These are phyloP conservation scores for Sistotremastrum suecicum DNA, from an alignment of 768 basidiomycete species.

Conservation along the genomic window DNA sequence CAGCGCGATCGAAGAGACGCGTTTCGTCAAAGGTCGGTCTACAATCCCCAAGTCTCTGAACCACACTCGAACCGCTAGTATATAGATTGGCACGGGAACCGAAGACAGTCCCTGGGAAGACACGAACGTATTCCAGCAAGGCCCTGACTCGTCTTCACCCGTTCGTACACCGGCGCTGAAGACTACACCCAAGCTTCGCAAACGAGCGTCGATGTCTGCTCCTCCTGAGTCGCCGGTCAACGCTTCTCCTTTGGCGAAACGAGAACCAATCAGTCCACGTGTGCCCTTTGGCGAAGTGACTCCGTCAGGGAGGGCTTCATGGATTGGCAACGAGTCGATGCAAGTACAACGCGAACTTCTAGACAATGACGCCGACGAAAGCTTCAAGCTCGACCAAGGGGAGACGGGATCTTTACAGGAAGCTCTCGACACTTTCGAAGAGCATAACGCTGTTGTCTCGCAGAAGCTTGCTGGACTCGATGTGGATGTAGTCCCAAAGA, in stretches of 20 bases:
- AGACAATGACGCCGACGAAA: constrained; percentile 11
- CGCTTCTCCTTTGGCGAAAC: background rate
- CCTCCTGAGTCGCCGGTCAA: constrained; percentile 32
- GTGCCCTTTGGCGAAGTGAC: too few relatives aligned
- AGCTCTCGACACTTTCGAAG: constrained; percentile 7
- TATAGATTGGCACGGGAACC: constrained; percentile 9
- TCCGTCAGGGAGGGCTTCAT: too few relatives aligned
- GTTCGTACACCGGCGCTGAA: constrained; percentile 35
- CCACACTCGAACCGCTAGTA: background rate
- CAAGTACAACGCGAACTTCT: too few relatives aligned
- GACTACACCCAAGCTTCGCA: constrained; percentile 24
- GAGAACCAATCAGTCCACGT: background rate
- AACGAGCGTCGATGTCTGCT: constrained; percentile 54
- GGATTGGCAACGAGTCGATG: too few relatives aligned
- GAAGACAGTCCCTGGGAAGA: constrained; percentile 86
- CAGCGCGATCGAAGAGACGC: too few relatives aligned
- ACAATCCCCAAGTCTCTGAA: too few relatives aligned
- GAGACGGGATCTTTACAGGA: constrained; percentile 6
- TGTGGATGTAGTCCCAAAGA: constrained; percentile 9
- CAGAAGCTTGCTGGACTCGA: constrained; percentile 25
- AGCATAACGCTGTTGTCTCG: constrained; percentile 21
- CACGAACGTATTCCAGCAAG: constrained; percentile 82
- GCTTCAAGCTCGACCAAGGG: constrained; percentile 8
- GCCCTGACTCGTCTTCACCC: constrained; percentile 80
- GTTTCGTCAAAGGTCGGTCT: too few relatives aligned